Evolutionary conservation across 768 basidiomycete species (phyloP), one percentile per base, ranked within the genome.

Genomic region (Symmetrospora coprosmae): DNA sequence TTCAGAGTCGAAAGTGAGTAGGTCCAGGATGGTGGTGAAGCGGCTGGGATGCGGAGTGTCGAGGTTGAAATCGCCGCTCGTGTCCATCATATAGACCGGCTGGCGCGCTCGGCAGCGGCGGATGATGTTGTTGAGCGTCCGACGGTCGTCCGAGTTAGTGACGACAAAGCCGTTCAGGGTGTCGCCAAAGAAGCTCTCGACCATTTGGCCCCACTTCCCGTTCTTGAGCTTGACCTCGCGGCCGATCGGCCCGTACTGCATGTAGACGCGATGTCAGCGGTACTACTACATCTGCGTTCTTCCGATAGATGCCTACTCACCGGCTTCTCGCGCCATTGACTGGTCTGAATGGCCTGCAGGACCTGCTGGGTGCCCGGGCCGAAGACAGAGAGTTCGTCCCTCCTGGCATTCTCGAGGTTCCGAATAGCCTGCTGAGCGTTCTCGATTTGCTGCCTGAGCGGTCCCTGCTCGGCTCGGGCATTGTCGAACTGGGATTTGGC

Each of bases 1-100:
- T 34, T 78, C 78, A 65, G 92, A 11, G 76, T 14, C 79, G 76
- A 63, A 92, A 77, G 89, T 96, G 66, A 49, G 49, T 11, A 58
- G 17, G 19, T 19, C 2, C 16, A 45, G 27, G 28, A 58, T 31
- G 8, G 55, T 58, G 3, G 34, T 53, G 37, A 13, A 34, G 9
- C 33, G 51, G 17, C 38, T 33, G 17, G 34, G 19, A 35, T 25
- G 37, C 16, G 52, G n/a, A n/a, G 11, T 50, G 25, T 11, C 9
- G 11, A 11, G 13, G 49, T 27, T 50, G 13, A 34, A 37, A 37
- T 9, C 14, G 43, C 13, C 8, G 43, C 25, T 13, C 11, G 43
- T 9, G 13, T 9, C 11, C 43, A 25, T 9, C 43, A 28, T 58
- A 50, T 27, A n/a, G 13, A 41, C 31, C 27, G 38, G 49, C 49